These are phyloP conservation scores for Rhizoctonia solani DNA, from an alignment of 1,284 basidiomycete genomes.

Conservation along the genomic window DNA sequence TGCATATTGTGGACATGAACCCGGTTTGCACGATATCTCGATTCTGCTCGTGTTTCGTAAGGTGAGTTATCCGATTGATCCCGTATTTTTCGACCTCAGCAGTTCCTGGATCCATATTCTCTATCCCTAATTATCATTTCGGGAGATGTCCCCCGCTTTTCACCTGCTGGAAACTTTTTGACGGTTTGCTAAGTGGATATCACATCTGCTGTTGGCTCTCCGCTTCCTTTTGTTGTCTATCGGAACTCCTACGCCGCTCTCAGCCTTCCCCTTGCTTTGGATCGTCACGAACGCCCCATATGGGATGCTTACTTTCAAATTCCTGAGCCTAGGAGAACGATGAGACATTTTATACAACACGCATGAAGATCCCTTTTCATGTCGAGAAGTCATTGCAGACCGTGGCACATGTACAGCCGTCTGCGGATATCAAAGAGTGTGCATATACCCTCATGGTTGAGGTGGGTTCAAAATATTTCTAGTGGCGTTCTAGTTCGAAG, in stretches of 20 bases:
- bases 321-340: conserved; percentile 50
- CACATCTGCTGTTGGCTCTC: not conserved
- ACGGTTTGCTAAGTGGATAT: not conserved
- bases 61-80: conserved; percentile 50
- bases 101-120: conserved; percentile 4
- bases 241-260: too few species aligned
- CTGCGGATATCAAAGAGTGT: conserved; percentile 50
- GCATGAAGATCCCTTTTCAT: conserved; percentile 60
- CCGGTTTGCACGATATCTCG: conserved; percentile 57
- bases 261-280: too few species aligned
- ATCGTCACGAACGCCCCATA: too few species aligned
- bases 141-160: not conserved
- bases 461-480: conserved; percentile 31
- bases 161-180: not conserved
- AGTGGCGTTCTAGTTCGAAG: not conserved
- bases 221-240: not conserved
- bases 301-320: too few species aligned
- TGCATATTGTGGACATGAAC: conserved; percentile 56
- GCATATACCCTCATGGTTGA: conserved; percentile 63
- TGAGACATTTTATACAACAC: conserved; percentile 58
- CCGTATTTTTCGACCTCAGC: conserved; percentile 16
- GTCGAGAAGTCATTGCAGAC: conserved; percentile 61
- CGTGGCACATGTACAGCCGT: conserved; percentile 55
- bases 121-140: conserved; percentile 22
- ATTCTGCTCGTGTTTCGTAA: conserved; percentile 71